Percentiles rank a stretch among this genome's conserved stretches.
Evolutionary conservation across 1,284 basidiomycete species (phyloP).

Genomic region (Exobasidium rhododendri): DNA sequence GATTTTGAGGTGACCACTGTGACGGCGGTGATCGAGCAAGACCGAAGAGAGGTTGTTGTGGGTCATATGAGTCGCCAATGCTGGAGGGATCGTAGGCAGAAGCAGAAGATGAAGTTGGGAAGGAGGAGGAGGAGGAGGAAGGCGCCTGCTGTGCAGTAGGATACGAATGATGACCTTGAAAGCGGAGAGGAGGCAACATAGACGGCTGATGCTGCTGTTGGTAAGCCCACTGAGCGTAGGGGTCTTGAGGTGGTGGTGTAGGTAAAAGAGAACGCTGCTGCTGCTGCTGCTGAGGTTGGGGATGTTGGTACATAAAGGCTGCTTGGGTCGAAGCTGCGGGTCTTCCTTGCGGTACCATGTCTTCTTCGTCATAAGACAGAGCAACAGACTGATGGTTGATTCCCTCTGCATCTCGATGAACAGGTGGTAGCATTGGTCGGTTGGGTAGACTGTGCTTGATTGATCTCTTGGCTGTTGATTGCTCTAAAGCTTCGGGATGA

Average conservation of each 20-base stretch:
- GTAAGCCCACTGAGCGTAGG: neutral
- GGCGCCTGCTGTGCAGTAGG: neutral
- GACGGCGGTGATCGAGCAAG: neutral
- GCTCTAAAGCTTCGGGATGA: neutral
- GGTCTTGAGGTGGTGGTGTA: neutral
- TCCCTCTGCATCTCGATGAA: conserved; percentile 8
- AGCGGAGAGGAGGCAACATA: neutral
- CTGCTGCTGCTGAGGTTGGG: neutral
- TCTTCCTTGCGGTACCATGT: neutral
- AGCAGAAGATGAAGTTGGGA: neutral
- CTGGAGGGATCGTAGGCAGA: too few relatives aligned
- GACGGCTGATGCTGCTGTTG: conserved; percentile 8
- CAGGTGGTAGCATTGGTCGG: neutral
- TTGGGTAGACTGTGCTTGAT: conserved; percentile 3
- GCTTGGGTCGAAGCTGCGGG: neutral
- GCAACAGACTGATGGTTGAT: neutral
- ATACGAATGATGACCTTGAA: neutral
- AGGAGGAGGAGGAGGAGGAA: neutral
- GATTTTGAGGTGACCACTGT: conserved; percentile 4
- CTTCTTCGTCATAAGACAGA: conserved; percentile 10
- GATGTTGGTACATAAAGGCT: too few relatives aligned
- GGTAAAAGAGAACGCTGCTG: neutral
- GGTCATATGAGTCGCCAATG: conserved; percentile 2
- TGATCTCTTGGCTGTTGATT: neutral
- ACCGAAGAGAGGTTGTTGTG: conserved; percentile 6